Conservation (phyloP, 108 stramenopile genomes). For the Cyclotella sp. region DNA sequence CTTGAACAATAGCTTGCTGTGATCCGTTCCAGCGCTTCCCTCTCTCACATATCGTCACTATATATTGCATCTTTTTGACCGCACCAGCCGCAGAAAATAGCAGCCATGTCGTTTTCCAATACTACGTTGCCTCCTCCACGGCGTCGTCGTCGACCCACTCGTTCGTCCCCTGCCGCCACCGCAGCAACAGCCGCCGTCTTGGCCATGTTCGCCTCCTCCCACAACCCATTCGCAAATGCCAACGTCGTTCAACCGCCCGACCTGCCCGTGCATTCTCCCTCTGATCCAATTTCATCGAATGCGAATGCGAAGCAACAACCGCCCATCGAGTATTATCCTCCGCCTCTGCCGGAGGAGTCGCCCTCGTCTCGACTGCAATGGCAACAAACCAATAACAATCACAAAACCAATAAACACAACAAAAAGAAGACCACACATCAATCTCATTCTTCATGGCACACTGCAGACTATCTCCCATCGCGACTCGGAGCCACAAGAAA, state of each 20-base stretch:
- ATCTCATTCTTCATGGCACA: slow-evolving; percentile 6
- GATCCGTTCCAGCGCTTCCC: too few relatives aligned
- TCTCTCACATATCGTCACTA: too few relatives aligned
- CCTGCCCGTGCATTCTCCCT: background rate
- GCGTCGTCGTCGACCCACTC: background rate
- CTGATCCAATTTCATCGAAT: background rate
- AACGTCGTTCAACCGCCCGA: slow-evolving; percentile 2
- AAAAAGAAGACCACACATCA: background rate
- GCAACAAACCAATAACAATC: background rate
- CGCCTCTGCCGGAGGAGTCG: background rate
- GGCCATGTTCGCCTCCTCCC: slow-evolving; percentile 8
- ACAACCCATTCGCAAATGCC: background rate
- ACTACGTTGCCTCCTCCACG: background rate
- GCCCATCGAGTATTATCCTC: slow-evolving; percentile 5
- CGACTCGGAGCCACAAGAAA: slow-evolving; percentile 5
- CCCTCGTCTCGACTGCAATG: background rate
- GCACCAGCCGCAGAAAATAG: background rate
- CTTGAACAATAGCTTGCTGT: too few relatives aligned
- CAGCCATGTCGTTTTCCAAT: background rate
- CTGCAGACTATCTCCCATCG: slow-evolving; percentile 7
- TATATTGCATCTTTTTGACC: too few relatives aligned
- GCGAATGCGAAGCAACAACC: background rate
- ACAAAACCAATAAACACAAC: background rate
- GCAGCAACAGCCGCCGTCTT: background rate
- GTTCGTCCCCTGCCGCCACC: too few relatives aligned